Conservation (phyloP, 331 rosid genomes). For the Quercus tomentella region DNA sequence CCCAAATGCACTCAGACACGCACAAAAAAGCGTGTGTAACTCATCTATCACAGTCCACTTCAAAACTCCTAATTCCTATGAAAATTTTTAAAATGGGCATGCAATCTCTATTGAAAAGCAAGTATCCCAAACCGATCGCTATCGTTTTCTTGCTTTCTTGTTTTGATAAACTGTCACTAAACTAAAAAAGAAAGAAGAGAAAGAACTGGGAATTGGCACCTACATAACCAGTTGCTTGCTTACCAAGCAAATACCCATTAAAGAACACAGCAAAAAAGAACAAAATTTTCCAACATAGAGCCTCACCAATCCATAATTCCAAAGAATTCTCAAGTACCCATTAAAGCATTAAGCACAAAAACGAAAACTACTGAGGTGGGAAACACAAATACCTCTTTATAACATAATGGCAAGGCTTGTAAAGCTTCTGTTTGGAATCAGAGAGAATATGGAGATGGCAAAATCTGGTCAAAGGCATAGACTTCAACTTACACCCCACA, state of each 20-base stretch:
- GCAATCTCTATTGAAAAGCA: too few species aligned
- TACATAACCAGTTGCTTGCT: too few species aligned
- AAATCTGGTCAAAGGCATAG: slow-evolving; percentile 48
- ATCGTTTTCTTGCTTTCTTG: too few species aligned
- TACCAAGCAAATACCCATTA: background rate
- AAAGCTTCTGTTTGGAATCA: slow-evolving; percentile 48
- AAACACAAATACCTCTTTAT: slow-evolving; percentile 28
- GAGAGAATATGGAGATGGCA: slow-evolving; percentile 51
- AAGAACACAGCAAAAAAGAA: background rate
- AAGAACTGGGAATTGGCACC: too few species aligned
- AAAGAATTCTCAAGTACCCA: background rate
- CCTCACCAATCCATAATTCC: background rate
- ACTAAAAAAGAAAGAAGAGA: too few species aligned
- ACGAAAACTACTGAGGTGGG: background rate
- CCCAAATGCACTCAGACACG: background rate
- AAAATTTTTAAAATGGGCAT: too few species aligned
- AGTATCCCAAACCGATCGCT: too few species aligned
- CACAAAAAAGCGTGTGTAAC: background rate
- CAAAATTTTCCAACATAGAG: background rate
- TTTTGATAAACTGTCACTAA: too few species aligned
- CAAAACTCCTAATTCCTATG: background rate
- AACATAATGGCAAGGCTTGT: slow-evolving; percentile 38
- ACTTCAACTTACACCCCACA: slow-evolving; percentile 27
- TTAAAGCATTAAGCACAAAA: background rate
- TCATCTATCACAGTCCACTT: background rate